A percentile compares a stretch with the other conserved stretches of the same genome.
phyloP scores from a whole-genome alignment of 768 basidiomycete species.

The Calocybe indica region DNA sequence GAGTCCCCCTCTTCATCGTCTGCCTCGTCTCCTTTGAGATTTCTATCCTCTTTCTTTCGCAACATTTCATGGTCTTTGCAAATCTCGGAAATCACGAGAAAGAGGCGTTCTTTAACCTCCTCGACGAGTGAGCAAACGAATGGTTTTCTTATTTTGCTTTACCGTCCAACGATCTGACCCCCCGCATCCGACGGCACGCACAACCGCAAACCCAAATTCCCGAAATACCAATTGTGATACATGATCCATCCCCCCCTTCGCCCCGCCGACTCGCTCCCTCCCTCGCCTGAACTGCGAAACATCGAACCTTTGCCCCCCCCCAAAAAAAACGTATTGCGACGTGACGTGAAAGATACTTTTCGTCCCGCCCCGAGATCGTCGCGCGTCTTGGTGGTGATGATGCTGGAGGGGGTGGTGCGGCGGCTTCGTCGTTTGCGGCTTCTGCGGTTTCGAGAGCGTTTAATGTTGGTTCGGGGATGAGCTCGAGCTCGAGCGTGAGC shows the following conservation, averaged over 20 bases:
- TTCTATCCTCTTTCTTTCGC: no score
- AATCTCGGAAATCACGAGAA: constrained; percentile 65
- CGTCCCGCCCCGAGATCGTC: constrained; percentile 63
- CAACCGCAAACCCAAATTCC: no score
- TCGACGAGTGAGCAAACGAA: constrained; percentile 58
- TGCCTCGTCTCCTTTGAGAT: no score
- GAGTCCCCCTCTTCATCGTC: no score
- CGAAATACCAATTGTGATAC: no score
- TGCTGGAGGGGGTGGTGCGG: constrained; percentile 17
- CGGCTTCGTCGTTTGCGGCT: no score
- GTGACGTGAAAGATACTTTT: constrained; percentile 51
- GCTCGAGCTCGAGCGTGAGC: no score
- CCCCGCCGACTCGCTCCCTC: no score
- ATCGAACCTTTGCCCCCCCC: not conserved
- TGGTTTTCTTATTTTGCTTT: not conserved
- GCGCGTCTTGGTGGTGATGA: constrained; percentile 21
- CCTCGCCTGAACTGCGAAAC: not conserved
- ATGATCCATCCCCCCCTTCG: not conserved
- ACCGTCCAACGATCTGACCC: no score
- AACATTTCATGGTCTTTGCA: constrained; percentile 60
- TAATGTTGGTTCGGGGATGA: not conserved
- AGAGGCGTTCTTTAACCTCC: constrained; percentile 72
- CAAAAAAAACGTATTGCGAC: not conserved
- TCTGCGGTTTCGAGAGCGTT: constrained; percentile 42
- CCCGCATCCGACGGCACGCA: no score